phyloP scores from a whole-genome alignment of 129 eudicot species.

The Tagetes erecta region DNA sequence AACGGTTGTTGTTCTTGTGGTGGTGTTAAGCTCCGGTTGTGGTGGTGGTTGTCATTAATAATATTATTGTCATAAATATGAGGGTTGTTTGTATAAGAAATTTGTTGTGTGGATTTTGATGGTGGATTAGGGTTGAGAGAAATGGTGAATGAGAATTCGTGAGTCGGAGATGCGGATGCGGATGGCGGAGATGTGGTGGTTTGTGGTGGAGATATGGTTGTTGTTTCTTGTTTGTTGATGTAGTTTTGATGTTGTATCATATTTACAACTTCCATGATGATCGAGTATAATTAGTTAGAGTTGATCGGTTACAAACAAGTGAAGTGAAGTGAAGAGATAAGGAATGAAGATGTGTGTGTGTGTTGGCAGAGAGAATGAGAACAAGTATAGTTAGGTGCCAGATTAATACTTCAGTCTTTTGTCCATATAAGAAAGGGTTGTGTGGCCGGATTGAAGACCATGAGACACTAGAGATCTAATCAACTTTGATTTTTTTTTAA shows the following conservation, averaged over 20 bases:
- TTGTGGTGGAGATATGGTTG: conserved; percentile 29
- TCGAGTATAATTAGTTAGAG: not conserved
- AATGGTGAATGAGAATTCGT: conserved; percentile 91
- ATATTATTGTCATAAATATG: not conserved
- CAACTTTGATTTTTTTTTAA: conserved; percentile 18
- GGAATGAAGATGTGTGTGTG: conserved; percentile 33
- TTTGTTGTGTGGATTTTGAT: conserved; percentile 12
- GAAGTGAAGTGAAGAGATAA: conserved; percentile 20
- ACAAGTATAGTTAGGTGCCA: conserved; percentile 37
- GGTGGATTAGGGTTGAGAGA: conserved; percentile 60
- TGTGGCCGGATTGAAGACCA: conserved; percentile 39
- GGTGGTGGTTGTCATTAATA: conserved; percentile 23
- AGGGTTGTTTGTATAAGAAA: too few relatives aligned
- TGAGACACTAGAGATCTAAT: conserved; percentile 34
- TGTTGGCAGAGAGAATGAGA: conserved; percentile 43
- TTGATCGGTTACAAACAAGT: conserved; percentile 14
- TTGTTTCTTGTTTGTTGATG: conserved; percentile 32
- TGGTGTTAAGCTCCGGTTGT: conserved; percentile 18
- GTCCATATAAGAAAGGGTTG: conserved; percentile 47
- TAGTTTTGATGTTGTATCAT: conserved; percentile 21
- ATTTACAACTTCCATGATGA: conserved; percentile 35
- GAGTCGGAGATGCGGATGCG: conserved; percentile 73
- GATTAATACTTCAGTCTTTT: conserved; percentile 32
- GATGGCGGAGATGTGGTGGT: conserved; percentile 51
- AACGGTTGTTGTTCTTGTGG: conserved; percentile 33